Base-by-base conservation (phyloP, 352 stramenopile species). In the Globisporangium megalacanthum region DNA sequence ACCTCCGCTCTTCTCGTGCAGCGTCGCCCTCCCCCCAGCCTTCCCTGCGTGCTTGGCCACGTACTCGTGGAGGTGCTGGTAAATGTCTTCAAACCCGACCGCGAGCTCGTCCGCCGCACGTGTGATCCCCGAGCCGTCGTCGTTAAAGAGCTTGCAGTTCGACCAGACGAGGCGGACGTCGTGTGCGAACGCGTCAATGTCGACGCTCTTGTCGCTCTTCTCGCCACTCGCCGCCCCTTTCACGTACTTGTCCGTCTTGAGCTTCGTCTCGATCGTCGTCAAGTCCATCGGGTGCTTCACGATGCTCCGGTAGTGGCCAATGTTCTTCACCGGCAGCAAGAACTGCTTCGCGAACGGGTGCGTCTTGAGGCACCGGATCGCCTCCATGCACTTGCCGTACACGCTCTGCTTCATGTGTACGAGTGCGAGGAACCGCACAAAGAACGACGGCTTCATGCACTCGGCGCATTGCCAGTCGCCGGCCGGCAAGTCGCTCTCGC, bases 101-200 rank as follows among this genome's bases (percentile, higher is more conserved):
- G 76, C 77, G 11, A 94, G 66, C 22, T 87, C 73, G 42, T 88
- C 80, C 14, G 83, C 83, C 1, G 81, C 83, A 41, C 83, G 81
- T 0, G 75, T 79, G 44, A 94, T 91, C 4, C 83, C 83, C 4
- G 83, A 94, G 31, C 77, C 80, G 33, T 92, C 81, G 49, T 94
- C 83, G 59, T 94, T 94, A 49, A 91, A 94, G 15, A 88, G 60
- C 57, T 88, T 88, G 73, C 83, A 94, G 60, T 94, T 94, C 14
- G 72, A 63, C 83, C 83, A 94, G 44, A 94, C 82, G 3, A 89
- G 73, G n/a, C 77, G 81, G 57, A 94, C 70, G 50, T 94, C 83
- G 31, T 88, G 66, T 1, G 81, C 78, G 57, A 94, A 90, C 29
- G 69, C 69, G 20, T 70, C 66, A 0, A 73, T 56, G 62, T 90